Base-by-base conservation (phyloP, 2,329 filamentous ascomycete species). In the Trichoderma harzianum region DNA sequence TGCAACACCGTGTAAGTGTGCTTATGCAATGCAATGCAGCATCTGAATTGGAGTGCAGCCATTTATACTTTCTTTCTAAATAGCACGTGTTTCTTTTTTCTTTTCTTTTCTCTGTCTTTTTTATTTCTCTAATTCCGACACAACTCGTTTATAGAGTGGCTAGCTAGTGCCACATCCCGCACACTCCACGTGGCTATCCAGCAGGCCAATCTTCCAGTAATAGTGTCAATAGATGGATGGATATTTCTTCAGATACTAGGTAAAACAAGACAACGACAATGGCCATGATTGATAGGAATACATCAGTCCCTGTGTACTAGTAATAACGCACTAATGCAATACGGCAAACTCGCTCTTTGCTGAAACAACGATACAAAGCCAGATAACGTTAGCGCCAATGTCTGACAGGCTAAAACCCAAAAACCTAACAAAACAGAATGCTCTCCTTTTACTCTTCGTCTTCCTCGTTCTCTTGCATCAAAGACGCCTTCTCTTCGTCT, bases 401-500 rank as follows among this genome's bases (percentile, higher is more conserved):
- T 63, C 36, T 43, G 34, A 68, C 26, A 30, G 16, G 5, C 18
- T 12, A 68, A 55, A 57, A 18, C 32, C 64, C 18, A 66, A 39
- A 36, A 66, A 24, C 58, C 58, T 12, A 39, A 39, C 58, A 62
- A 62, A 36, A 36, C 32, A 26, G 11, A 24, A 32, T 12, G 7
- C 12, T 16, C 55, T 18, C n/a, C 18, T 18, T 16, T 34, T n/a
- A 47, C 26, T 32, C 12, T 16, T 60, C 51, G 14, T 32, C 18
- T 16, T 60, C 51, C 2, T 61, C 58, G 8, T 21, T 14, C 1
- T 43, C 60, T 12, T 64, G 53, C 57, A 68, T 47, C 28, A 68
- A 58, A 6, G 70, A 68, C 10, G 43, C 63, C 58, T 58, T 72
- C 26, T 72, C 70, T 24, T 68, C 70, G 26, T 68, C 64, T n/a